phyloP scores from a whole-genome alignment of 192 early-diverging fungal genomes.

The Pilobolus umbonatus region DNA sequence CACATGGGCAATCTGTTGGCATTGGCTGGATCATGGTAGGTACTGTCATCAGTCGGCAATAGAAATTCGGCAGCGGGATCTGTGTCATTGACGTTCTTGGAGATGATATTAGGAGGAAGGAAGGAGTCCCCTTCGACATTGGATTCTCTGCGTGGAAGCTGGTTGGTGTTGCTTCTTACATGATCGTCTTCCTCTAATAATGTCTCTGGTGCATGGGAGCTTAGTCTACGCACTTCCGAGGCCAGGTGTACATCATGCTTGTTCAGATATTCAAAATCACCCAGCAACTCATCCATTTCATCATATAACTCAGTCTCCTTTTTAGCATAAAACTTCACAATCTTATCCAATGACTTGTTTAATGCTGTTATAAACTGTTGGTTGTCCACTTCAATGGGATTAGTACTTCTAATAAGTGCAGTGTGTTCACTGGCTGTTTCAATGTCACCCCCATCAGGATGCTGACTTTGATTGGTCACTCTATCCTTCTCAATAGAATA shows the following conservation, averaged over 20 bases:
- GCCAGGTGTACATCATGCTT: constrained; percentile 22
- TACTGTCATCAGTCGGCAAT: neutral
- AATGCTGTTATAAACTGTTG: constrained; percentile 67
- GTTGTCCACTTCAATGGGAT: constrained; percentile 34
- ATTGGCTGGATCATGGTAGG: too few species aligned
- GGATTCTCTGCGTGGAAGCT: constrained; percentile 31
- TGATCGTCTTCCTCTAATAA: neutral
- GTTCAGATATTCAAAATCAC: constrained; percentile 50
- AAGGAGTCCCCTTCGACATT: constrained; percentile 25
- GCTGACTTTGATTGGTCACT: constrained; percentile 23
- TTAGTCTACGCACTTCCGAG: neutral
- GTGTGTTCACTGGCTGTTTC: constrained; percentile 33
- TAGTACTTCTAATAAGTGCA: constrained; percentile 28
- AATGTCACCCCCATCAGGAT: constrained; percentile 16
- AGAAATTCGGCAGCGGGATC: neutral
- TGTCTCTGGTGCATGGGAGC: neutral
- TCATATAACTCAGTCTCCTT: constrained; percentile 77
- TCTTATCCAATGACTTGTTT: constrained; percentile 81
- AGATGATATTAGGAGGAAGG: constrained; percentile 31
- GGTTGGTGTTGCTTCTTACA: constrained; percentile 13
- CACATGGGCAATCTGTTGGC: constrained; percentile 1
- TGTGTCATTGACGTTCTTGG: constrained; percentile 26
- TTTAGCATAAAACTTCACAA: constrained; percentile 74
- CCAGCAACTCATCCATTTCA: constrained; percentile 58
- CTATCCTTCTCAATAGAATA: constrained; percentile 71